Base-by-base conservation (phyloP, 1,284 basidiomycete species). In the Ganoderma lucidum region DNA sequence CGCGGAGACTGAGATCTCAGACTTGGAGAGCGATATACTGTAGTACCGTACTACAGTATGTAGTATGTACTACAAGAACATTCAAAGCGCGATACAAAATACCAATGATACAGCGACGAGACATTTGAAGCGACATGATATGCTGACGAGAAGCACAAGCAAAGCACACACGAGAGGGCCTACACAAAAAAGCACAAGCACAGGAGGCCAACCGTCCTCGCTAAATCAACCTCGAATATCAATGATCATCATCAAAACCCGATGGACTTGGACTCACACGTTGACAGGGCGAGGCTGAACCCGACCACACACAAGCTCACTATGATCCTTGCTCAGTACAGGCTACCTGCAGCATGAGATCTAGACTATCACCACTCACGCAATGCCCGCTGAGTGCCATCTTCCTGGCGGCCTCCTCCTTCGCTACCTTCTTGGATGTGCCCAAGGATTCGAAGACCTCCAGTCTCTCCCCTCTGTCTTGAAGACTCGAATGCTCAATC, bases 351-450 rank as follows among this genome's bases (percentile, higher is more conserved):
- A 6, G 35, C 10, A 61, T 12, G 6, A 42, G 23, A 10, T 3
- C 5, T 3, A 42, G 23, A n/a, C 9, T 10, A 61, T 28, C 39
- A 17, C 6, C 5, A 70, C 76, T 69, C 37, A 77, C 77, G 63
- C 77, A 78, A 48, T 73, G 74, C 6, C 77, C 76, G 53, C 77
- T 77, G 6, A 63, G 63, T 5, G 75, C 75, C 74, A 78, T 76
- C 23, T 64, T 12, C 62, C 45, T 51, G 1, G 77, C 75, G 0
- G 77, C 71, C 8, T 62, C 65, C 59, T 77, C 75, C 62, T 73
- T 77, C 0, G 77, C 77, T 0, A 53, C 67, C 68, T 75, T 73
- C 70, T 76, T 76, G 0, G 70, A 69, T 1, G 45, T n/a, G 2
- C 74, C 74, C 1, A 19, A 12, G 0, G 55, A 65, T 0, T 62